Conservation (phyloP, 176 grass and related monocot genomes). For the Juncus inflexus region DNA sequence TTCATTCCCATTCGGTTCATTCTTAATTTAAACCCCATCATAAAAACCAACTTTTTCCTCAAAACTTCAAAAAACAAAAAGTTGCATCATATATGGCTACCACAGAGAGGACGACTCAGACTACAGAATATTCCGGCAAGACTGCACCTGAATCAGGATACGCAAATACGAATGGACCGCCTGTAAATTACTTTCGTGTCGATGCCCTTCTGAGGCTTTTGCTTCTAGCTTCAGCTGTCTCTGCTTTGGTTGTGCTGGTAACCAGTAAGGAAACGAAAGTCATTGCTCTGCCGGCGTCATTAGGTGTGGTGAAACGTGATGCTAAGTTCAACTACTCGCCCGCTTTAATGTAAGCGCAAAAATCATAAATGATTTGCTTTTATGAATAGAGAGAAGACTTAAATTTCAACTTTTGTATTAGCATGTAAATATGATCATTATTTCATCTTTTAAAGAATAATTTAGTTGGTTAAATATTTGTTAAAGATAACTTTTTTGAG, state of each 20-base stretch:
- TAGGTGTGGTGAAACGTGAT: not conserved
- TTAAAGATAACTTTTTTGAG: not conserved
- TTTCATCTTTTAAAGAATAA: not conserved
- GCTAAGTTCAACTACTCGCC: slow-evolving; percentile 76
- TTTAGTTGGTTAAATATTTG: not conserved
- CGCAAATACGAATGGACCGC: not conserved
- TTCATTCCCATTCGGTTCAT: not conserved
- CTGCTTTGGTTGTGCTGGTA: slow-evolving; percentile 48
- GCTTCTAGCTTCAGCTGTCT: slow-evolving; percentile 42
- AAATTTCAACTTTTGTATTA: not conserved
- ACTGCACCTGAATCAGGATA: slow-evolving; percentile 9
- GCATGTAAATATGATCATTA: not conserved
- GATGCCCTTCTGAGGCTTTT: slow-evolving; percentile 39
- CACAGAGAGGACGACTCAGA: not conserved
- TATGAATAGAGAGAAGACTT: not conserved
- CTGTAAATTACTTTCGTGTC: slow-evolving; percentile 12
- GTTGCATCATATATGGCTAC: slow-evolving; percentile 7
- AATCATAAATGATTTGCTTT: not conserved
- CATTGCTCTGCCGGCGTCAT: not conserved
- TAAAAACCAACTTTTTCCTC: not conserved
- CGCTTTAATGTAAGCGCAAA: slow-evolving; percentile 45
- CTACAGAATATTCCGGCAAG: slow-evolving; percentile 4
- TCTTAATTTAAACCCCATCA: not conserved
- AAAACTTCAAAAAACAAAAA: not conserved
- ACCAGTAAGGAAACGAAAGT: slow-evolving; percentile 49